A percentile compares a stretch with the other conserved stretches of the same genome.
Conservation (phyloP, 2,329 filamentous ascomycete species). For the Pyrenochaeta sp. region DNA sequence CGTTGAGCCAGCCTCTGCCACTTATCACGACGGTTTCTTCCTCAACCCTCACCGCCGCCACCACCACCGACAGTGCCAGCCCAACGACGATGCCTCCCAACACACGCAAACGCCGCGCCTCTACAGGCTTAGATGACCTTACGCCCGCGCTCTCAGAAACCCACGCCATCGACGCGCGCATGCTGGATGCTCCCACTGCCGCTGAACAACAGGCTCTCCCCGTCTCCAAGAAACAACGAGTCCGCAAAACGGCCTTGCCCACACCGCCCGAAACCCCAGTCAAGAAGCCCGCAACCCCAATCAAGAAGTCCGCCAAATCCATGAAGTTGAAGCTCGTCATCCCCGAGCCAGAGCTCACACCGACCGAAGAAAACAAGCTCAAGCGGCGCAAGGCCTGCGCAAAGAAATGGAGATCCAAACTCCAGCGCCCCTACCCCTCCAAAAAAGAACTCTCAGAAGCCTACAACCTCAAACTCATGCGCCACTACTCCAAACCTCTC, state of each 20-base stretch:
- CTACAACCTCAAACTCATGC: conserved; percentile 31
- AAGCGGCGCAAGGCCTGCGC: conserved; percentile 23
- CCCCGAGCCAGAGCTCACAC: conserved; percentile 8
- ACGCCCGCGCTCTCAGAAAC: too few relatives aligned
- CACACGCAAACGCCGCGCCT: too few relatives aligned
- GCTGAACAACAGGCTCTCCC: too few relatives aligned
- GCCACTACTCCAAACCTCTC: conserved; percentile 24
- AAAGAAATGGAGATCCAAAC: conserved; percentile 24
- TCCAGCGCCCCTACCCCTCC: conserved; percentile 19
- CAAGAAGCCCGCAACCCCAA: background rate
- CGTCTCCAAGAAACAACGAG: background rate
- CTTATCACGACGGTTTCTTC: too few relatives aligned
- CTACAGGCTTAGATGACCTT: too few relatives aligned
- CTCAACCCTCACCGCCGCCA: too few relatives aligned
- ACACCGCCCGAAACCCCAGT: conserved; percentile 19
- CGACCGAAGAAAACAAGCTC: conserved; percentile 13
- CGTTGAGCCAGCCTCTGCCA: too few relatives aligned
- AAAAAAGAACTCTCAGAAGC: conserved; percentile 23
- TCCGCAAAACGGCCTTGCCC: background rate
- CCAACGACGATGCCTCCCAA: too few relatives aligned
- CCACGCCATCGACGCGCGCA: too few relatives aligned
- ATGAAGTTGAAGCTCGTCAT: conserved; percentile 24
- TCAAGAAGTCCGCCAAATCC: too few relatives aligned
- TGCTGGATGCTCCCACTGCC: too few relatives aligned
- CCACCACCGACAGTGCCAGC: too few relatives aligned